Evolutionary conservation across 805 yeast species (phyloP).

Genomic region (Teunomyces cretensis): DNA sequence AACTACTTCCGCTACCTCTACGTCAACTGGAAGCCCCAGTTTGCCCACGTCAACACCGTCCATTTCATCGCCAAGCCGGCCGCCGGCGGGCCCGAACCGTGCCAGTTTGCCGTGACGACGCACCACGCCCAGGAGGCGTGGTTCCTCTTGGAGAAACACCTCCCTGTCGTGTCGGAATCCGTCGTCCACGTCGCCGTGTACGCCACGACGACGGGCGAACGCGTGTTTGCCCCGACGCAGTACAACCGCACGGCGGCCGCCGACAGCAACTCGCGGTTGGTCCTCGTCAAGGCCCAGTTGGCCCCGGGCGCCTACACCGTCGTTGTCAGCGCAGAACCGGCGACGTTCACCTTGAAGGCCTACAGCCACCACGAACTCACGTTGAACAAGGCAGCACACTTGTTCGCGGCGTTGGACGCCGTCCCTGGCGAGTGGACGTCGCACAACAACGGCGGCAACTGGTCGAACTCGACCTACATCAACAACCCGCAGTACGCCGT

Average conservation of each 20-base stretch:
- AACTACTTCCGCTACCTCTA: slow-evolving; percentile 51
- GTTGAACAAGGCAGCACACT: slow-evolving; percentile 31
- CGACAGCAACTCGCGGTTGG: slow-evolving; percentile 31
- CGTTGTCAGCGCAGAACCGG: slow-evolving; percentile 10
- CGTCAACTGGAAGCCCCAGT: slow-evolving; percentile 61
- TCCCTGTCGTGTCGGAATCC: slow-evolving; percentile 18
- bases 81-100: slow-evolving; percentile 17
- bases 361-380: slow-evolving; percentile 26
- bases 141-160: slow-evolving; percentile 52
- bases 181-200: slow-evolving; percentile 14
- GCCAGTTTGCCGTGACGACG: slow-evolving; percentile 39
- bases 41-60: slow-evolving; percentile 20
- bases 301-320: slow-evolving; percentile 28
- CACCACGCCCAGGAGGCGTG: slow-evolving; percentile 32
- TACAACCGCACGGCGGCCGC: slow-evolving; percentile 22
- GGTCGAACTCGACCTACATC: slow-evolving; percentile 45
- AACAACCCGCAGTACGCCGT: slow-evolving; percentile 56
- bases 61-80: slow-evolving; percentile 1
- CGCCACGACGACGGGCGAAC: slow-evolving; percentile 30
- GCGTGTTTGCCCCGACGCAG: slow-evolving; percentile 25
- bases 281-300: slow-evolving; percentile 29
- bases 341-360: slow-evolving; percentile 27
- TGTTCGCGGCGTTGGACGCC: slow-evolving; percentile 17
- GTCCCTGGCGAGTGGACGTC: slow-evolving; percentile 46
- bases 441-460: slow-evolving; percentile 53